phyloP scores from a whole-genome alignment of 2,329 filamentous ascomycete species.

The Trichophyton rubrum region DNA sequence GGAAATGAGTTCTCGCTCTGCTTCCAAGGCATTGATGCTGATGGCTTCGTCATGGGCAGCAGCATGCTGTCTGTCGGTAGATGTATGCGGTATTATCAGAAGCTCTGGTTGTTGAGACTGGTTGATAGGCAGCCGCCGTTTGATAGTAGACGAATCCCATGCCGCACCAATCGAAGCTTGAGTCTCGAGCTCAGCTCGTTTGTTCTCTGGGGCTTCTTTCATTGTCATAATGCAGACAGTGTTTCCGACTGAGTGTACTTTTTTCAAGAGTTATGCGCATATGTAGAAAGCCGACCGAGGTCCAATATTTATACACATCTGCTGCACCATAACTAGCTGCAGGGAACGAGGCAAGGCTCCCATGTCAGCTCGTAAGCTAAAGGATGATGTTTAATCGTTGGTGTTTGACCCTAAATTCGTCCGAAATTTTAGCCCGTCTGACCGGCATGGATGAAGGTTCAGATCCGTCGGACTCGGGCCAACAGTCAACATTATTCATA shows the following conservation, averaged over 20 bases:
- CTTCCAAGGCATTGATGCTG: constrained; percentile 14
- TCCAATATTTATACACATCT: background rate
- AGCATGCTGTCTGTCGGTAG: constrained; percentile 15
- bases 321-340: background rate
- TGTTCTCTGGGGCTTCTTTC: constrained; percentile 1
- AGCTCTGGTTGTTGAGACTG: background rate
- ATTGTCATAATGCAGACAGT: background rate
- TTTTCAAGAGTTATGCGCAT: background rate
- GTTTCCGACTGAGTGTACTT: background rate
- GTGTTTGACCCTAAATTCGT: background rate
- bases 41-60: constrained; percentile 18
- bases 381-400: background rate
- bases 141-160: constrained; percentile 5
- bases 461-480: background rate
- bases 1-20: constrained; percentile 12
- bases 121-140: background rate
- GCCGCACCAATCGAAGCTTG: background rate
- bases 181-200: background rate
- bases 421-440: background rate
- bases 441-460: background rate
- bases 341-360: background rate
- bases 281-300: background rate
- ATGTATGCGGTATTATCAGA: constrained; percentile 14
- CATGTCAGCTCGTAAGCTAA: background rate
- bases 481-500: background rate